Conservation (phyloP, 768 basidiomycete species). For the Gymnopilus dilepis region DNA sequence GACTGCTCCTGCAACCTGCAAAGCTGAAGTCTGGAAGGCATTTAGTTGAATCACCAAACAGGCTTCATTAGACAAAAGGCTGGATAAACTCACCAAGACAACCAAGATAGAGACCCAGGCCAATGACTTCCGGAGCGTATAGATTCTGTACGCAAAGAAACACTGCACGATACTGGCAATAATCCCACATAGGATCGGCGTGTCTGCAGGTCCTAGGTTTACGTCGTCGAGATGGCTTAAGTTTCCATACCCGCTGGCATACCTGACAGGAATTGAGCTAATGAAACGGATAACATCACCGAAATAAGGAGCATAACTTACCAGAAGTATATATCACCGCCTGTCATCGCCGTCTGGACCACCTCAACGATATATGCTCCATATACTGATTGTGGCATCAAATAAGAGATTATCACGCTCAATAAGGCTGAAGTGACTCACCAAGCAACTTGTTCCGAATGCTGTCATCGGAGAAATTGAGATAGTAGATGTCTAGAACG, state of each 20-base stretch:
- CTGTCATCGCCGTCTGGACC: constrained; percentile 15
- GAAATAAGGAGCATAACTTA: not conserved
- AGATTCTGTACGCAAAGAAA: constrained; percentile 29
- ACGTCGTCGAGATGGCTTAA: constrained; percentile 10
- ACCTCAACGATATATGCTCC: constrained; percentile 6
- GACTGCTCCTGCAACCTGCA: too few relatives aligned
- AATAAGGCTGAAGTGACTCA: too few relatives aligned
- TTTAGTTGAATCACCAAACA: too few relatives aligned
- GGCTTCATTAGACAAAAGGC: too few relatives aligned
- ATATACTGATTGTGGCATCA: constrained; percentile 1
- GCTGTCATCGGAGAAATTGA: constrained; percentile 16
- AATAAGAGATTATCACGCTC: too few relatives aligned
- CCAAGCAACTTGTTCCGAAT: constrained; percentile 12
- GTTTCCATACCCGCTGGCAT: constrained; percentile 12
- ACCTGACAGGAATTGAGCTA: not conserved
- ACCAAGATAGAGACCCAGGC: constrained; percentile 1
- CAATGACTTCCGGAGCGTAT: constrained; percentile 11
- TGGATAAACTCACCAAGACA: too few relatives aligned
- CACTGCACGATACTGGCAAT: constrained; percentile 26
- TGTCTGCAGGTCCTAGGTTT: constrained; percentile 9
- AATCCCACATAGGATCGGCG: constrained; percentile 22
- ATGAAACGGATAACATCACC: not conserved
- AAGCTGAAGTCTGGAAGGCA: too few relatives aligned
- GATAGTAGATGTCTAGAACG: constrained; percentile 14
- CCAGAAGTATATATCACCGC: constrained; percentile 16